Base-by-base conservation (phyloP, 352 stramenopile species). In the Aphanomyces invadans region DNA sequence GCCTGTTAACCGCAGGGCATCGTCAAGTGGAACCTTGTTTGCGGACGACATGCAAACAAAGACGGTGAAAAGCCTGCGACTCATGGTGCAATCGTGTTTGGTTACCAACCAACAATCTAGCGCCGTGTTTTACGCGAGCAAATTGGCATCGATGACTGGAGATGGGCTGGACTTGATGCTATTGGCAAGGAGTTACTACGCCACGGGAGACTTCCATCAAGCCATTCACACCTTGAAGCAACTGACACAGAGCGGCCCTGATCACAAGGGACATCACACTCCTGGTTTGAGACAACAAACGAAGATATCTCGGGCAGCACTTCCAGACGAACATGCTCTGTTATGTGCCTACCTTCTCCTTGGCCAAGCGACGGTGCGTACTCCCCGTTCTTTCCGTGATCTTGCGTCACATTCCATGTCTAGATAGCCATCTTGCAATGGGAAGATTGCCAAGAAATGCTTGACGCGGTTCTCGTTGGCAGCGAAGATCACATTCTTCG, bases 1-100 rank as follows among this genome's bases (percentile, higher is more conserved):
- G 86, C 15, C 79, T 88, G 10, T 72, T 61, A 19, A 75, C 15
- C 36, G 70, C 48, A 90, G 77, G 23, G 28, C 10, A 64, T n/a
- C 68, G 66, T 74, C 9, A 71, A 76, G 23, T 73, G 79, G 49
- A 80, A 89, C 23, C 67, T 76, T 23, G 54, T 56, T 42, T 0
- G 74, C 80, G 3, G 83, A 84, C 62, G 74, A 90, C 9, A 93
- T 92, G 48, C 91, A 90, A 65, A 78, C 83, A 2, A 84, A 93
- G 59, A 93, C 92, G 29, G 77, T 74, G 19, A 33, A 7, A 28
- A 48, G 23, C 21, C 57, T 65, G 12, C 23, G 39, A 39, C 54
- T 19, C 5, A 23, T 60, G 42, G 36, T 66, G 32, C 19, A 25
- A 28, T 36, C 55, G 51, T 61, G 69, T 48, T 45, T 69, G 32